Evolutionary conservation across 257 asterid species (phyloP).

Genomic region (Nyctanthes arbortristis): DNA sequence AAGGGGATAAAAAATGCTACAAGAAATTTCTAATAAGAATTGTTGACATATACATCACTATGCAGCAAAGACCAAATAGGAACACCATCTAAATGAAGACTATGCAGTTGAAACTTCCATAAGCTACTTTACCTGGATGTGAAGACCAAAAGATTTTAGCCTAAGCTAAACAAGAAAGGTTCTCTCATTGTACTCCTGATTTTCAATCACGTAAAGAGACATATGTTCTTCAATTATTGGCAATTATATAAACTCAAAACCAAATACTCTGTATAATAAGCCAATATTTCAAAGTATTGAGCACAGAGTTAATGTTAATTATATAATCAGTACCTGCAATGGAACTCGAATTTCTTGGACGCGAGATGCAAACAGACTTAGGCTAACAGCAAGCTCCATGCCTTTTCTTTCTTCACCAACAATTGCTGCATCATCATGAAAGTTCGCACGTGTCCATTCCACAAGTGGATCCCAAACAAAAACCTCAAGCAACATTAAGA

Average conservation of each 20-base stretch:
- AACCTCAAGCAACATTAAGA: constrained; percentile 85
- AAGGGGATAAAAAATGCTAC: constrained; percentile 14
- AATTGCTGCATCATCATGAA: constrained; percentile 97
- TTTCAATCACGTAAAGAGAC: background rate
- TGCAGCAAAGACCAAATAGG: constrained; percentile 9
- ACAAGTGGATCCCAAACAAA: constrained; percentile 99
- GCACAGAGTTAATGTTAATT: constrained; percentile 6
- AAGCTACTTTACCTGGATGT: constrained; percentile 8
- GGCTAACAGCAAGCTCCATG: constrained; percentile 99
- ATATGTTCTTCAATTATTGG: background rate
- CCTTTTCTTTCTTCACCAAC: constrained; percentile 99
- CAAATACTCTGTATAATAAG: background rate
- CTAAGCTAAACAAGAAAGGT: constrained; percentile 1
- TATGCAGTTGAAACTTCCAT: constrained; percentile 4
- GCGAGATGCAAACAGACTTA: constrained; percentile 95
- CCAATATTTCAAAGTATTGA: constrained; percentile 6
- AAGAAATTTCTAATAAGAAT: constrained; percentile 17
- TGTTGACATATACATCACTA: constrained; percentile 2
- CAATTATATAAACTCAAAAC: constrained; percentile 8
- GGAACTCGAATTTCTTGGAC: constrained; percentile 98
- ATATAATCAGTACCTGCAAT: constrained; percentile 69
- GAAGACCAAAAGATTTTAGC: constrained; percentile 8
- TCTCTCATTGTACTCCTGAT: background rate
- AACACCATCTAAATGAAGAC: constrained; percentile 14
- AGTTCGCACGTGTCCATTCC: constrained; percentile 98